Evolutionary conservation across 345 rosid species (phyloP), one percentile per base, ranked within the genome.

Genomic region (Kandelia obovata): DNA sequence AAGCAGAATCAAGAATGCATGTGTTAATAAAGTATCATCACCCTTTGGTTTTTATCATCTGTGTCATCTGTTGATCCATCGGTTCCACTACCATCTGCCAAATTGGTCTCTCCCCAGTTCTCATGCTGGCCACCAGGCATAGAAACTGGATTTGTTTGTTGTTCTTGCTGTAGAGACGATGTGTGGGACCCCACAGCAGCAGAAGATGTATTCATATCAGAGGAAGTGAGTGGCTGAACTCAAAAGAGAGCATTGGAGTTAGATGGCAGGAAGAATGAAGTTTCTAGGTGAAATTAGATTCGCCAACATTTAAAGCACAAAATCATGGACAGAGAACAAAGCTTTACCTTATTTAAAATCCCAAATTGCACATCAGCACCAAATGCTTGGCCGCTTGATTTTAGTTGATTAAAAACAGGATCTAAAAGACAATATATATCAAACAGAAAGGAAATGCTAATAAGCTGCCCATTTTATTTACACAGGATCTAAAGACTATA

Each of bases 1-100:
- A 5, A 53, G 52, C 13, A 34, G n/a, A 26, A 8, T 31, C 11
- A 10, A 39, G 30, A 46, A 34, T 46, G 43, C 55, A 58, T 21
- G 32, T 4, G 32, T 26, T 23, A 55, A 55, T 21, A 21, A 55
- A 21, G 58, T 21, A 55, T 10, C 58, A 34, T 79, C 77, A 93
- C 98, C 94, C 86, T 83, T 66, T 71, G 91, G 80, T 85, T 86
- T 84, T 84, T 86, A 69, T 88, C 94, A 73, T 91, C 98, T 27
- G 96, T 88, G 70, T 91, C 97, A 37, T 91, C 97, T 62, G 96
- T 86, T 65, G 97, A 93, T 57, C 80, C 84, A 78, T 91, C 96
- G 47, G 95, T 91, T 78, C 87, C 87, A 77, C 98, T 91, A 51
- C 91, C 86, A 77, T 91, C 96, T 30, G 91, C 92, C 87, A 90